phyloP scores from a whole-genome alignment of 768 basidiomycete species.

The Astraeus odoratus region DNA sequence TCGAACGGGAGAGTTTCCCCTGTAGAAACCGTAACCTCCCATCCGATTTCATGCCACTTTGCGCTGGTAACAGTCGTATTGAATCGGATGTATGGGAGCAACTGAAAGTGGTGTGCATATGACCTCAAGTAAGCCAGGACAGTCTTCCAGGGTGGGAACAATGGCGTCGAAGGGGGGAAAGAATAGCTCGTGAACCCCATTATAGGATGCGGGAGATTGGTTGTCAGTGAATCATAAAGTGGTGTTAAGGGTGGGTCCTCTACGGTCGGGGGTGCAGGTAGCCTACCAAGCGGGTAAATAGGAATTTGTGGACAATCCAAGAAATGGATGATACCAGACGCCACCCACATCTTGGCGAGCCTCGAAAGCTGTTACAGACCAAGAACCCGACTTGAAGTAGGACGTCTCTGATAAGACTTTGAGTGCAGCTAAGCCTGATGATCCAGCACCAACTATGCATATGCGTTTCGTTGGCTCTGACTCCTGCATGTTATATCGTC shows the following conservation, averaged over 20 bases:
- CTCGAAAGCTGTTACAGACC: conserved; percentile 63
- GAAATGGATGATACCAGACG: no score
- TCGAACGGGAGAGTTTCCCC: conserved; percentile 42
- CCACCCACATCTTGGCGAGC: conserved; percentile 63
- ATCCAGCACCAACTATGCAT: conserved; percentile 70
- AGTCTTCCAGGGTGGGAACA: conserved; percentile 55
- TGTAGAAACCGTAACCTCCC: conserved; percentile 43
- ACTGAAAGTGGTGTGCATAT: conserved; percentile 56
- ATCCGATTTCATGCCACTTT: conserved; percentile 34
- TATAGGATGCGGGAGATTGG: conserved; percentile 72
- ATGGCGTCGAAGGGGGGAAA: conserved; percentile 66
- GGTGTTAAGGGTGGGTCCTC: conserved; percentile 56
- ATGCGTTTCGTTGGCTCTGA: conserved; percentile 33
- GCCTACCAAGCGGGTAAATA: no score
- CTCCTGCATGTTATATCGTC: conserved; percentile 2
- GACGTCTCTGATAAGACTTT: conserved; percentile 55
- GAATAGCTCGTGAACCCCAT: conserved; percentile 62
- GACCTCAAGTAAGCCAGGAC: conserved; percentile 65
- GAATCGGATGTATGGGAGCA: conserved; percentile 57
- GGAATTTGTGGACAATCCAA: no score
- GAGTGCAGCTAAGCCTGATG: conserved; percentile 66
- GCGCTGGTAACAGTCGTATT: conserved; percentile 47
- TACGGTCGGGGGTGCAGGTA: conserved; percentile 45
- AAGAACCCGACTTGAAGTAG: conserved; percentile 50
- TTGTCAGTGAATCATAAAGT: conserved; percentile 74